These are phyloP conservation scores for Fabrea salina DNA, from an alignment of 169 alveolate species.

Conservation along the genomic window DNA sequence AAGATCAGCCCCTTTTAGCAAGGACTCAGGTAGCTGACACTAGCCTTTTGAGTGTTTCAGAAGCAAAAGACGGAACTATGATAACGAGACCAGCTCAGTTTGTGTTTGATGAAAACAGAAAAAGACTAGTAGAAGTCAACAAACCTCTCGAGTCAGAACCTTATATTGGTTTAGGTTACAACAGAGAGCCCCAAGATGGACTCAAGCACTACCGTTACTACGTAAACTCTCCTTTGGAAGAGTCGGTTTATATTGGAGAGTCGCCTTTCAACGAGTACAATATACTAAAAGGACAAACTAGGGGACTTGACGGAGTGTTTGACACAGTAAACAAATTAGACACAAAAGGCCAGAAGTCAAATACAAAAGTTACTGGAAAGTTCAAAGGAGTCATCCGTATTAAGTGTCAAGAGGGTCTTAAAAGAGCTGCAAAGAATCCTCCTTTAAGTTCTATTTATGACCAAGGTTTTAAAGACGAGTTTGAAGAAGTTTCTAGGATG, in stretches of 20 bases:
- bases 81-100: neutral
- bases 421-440: neutral
- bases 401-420: neutral
- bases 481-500: neutral
- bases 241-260: neutral
- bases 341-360: neutral
- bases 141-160: neutral
- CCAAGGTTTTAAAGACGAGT: neutral
- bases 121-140: neutral
- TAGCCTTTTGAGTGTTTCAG: neutral
- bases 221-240: neutral
- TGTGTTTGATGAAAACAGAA: neutral
- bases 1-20: neutral
- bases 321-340: neutral
- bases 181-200: conserved; percentile 24
- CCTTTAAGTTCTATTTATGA: neutral
- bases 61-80: neutral
- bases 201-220: conserved; percentile 20
- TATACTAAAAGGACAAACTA: neutral
- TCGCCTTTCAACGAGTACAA: conserved; percentile 12
- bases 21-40: neutral
- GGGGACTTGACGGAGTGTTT: neutral
- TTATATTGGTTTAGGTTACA: conserved; percentile 17
- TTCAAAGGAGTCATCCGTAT: conserved; percentile 10
- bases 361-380: neutral